Percentiles rank a stretch among this genome's conserved stretches.
These are phyloP conservation scores for Pistacia integerrima DNA, from an alignment of 345 rosid species.

Conservation along the genomic window DNA sequence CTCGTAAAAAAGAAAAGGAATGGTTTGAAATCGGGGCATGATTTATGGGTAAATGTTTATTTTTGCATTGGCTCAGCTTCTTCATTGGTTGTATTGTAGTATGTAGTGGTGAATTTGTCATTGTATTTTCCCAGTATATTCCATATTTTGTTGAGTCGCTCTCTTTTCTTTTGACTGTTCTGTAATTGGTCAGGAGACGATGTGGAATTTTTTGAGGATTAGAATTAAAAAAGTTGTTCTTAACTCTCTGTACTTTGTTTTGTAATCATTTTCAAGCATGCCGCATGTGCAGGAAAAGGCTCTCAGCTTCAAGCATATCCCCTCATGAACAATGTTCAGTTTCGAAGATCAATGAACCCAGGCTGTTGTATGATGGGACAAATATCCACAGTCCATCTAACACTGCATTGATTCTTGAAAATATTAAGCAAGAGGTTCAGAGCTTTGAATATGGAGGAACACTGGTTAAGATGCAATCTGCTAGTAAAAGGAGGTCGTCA, in stretches of 20 bases:
- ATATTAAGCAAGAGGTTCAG: conserved; percentile 85
- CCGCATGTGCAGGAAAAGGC: conserved; percentile 62
- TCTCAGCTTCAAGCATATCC: conserved; percentile 55
- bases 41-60: neutral
- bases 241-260: neutral
- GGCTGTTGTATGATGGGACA: conserved; percentile 76
- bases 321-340: conserved; percentile 50
- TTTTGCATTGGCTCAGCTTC: neutral
- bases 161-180: neutral
- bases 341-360: conserved; percentile 59
- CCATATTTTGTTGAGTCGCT: neutral
- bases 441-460: conserved; percentile 54
- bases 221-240: neutral
- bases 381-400: conserved; percentile 87
- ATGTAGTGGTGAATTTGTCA: neutral
- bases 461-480: conserved; percentile 41
- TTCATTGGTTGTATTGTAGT: neutral
- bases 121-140: neutral
- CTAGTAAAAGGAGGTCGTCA: conserved; percentile 53
- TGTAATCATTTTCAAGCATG: conserved; percentile 5
- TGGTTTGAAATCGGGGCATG: neutral
- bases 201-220: neutral
- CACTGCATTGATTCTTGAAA: conserved; percentile 88
- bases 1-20: neutral
- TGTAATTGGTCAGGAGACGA: neutral